Evolutionary conservation across 225 moss, liverwort and hornwort species (phyloP), one percentile per base, ranked within the genome.

Genomic region (Bryoerythrophyllum caledonicum): DNA sequence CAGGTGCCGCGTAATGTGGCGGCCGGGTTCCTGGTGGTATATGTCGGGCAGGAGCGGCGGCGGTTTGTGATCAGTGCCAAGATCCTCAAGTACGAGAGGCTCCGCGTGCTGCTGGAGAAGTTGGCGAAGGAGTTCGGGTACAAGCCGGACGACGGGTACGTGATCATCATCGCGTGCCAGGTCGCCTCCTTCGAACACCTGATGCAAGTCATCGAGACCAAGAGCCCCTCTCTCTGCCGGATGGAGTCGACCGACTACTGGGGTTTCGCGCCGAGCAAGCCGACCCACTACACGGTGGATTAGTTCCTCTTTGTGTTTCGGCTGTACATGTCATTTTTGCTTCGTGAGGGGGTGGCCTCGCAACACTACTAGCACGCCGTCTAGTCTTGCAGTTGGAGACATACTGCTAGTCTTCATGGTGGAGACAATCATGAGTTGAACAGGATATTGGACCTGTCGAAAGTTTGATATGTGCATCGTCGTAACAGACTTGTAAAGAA

Each of bases 1-100:
- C n/a, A n/a, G n/a, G n/a, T n/a, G n/a, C n/a, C n/a, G n/a, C n/a
- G n/a, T n/a, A n/a, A n/a, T n/a, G n/a, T n/a, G n/a, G n/a, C n/a
- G n/a, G n/a, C n/a, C n/a, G n/a, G n/a, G n/a, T n/a, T n/a, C n/a
- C n/a, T n/a, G n/a, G n/a, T n/a, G n/a, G n/a, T n/a, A n/a, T n/a
- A n/a, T n/a, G n/a, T n/a, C n/a, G n/a, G n/a, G n/a, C n/a, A 10
- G 9, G 88, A 93, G 79, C 80, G 82, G 73, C 53, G 62, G 25
- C 27, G 77, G 40, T 90, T 87, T 59, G 91, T 92, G 41, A 87
- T 94, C 59, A 87, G 84, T 71, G 76, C 87, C 30, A 78, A 84
- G 35, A 76, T 82, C 41, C 75, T 95, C 48, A 75, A 75, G 13
- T 71, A 89, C 37, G 8, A 79, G 2, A 68, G 83, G 10, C 86